Conservation (phyloP, 805 yeast genomes). For the Barnettozyma botsteinii region DNA sequence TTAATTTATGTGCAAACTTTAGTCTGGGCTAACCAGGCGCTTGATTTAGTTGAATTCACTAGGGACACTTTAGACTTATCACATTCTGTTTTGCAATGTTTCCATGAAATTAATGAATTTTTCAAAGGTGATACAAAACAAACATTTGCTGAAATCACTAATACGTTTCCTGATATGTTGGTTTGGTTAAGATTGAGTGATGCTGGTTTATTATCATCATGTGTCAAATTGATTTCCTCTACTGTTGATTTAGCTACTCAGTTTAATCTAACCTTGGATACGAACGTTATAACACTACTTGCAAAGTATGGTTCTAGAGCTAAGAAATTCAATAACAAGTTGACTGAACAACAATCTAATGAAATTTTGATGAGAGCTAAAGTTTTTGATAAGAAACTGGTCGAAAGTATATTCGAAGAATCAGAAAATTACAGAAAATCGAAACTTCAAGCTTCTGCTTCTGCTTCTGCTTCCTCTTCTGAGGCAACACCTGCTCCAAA, state of each 20-base stretch:
- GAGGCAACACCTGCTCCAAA: constrained; percentile 7
- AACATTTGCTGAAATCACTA: constrained; percentile 49
- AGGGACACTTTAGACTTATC: constrained; percentile 82
- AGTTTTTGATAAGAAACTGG: constrained; percentile 46
- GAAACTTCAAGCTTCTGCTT: constrained; percentile 18
- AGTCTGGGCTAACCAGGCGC: constrained; percentile 65
- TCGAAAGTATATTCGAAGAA: constrained; percentile 43
- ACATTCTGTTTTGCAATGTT: constrained; percentile 59
- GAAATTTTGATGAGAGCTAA: constrained; percentile 60
- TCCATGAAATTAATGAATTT: constrained; percentile 38
- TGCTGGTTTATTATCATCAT: constrained; percentile 59
- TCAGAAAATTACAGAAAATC: constrained; percentile 33
- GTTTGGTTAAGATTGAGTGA: constrained; percentile 85
- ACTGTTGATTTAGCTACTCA: constrained; percentile 62
- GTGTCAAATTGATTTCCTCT: constrained; percentile 63
- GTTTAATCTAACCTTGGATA: constrained; percentile 45
- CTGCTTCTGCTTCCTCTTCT: too few species aligned
- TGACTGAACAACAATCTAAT: constrained; percentile 59
- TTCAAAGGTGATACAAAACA: constrained; percentile 21
- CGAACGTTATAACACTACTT: constrained; percentile 46
- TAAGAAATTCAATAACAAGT: constrained; percentile 61
- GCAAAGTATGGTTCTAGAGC: constrained; percentile 63
- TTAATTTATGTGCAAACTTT: constrained; percentile 64
- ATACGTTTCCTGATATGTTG: constrained; percentile 61
- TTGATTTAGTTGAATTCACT: constrained; percentile 69